Evolutionary conservation across 1,284 basidiomycete species (phyloP).

Genomic region (Neonothopanus nambi): DNA sequence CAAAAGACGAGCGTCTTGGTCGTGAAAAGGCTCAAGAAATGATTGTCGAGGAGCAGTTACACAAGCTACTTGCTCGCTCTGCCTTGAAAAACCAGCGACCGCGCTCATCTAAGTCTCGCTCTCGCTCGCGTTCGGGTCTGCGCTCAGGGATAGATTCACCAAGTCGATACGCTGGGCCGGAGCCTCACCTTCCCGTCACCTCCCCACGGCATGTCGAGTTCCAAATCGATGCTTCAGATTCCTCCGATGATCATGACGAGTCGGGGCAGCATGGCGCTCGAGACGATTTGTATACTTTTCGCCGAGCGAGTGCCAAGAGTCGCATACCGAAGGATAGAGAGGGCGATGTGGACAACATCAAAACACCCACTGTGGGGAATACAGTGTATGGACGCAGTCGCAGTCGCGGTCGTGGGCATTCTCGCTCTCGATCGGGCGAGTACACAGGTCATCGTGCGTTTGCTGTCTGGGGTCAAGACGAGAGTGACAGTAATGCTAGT

Average conservation of each 20-base stretch:
- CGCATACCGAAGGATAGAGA: conserved; percentile 57
- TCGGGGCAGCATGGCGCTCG: conserved; percentile 32
- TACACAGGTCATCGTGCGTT: conserved; percentile 61
- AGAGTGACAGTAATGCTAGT: conserved; percentile 81
- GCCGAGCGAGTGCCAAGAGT: conserved; percentile 44
- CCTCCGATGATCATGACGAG: conserved; percentile 37
- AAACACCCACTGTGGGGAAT: conserved; percentile 62
- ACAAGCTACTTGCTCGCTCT: conserved; percentile 28
- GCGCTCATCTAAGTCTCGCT: conserved; percentile 35
- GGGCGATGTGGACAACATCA: conserved; percentile 47
- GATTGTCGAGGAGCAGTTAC: conserved; percentile 29
- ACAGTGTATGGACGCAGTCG: conserved; percentile 33
- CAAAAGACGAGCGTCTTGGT: conserved; percentile 18
- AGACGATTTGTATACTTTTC: conserved; percentile 41
- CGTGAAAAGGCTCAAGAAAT: conserved; percentile 27
- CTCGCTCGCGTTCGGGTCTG: conserved; percentile 45
- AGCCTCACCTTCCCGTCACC: conserved; percentile 50
- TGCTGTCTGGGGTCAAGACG: conserved; percentile 83
- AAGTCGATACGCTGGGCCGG: conserved; percentile 69
- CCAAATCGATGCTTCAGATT: conserved; percentile 31
- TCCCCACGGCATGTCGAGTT: conserved; percentile 59
- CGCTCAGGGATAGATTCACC: conserved; percentile 76
- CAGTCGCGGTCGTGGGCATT: conserved; percentile 34
- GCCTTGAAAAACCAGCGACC: conserved; percentile 34
- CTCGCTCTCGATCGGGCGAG: conserved; percentile 39